Percentiles rank a stretch among this genome's conserved stretches.
phyloP scores from a whole-genome alignment of 352 stramenopile species.

The Phytophthora sp. region DNA sequence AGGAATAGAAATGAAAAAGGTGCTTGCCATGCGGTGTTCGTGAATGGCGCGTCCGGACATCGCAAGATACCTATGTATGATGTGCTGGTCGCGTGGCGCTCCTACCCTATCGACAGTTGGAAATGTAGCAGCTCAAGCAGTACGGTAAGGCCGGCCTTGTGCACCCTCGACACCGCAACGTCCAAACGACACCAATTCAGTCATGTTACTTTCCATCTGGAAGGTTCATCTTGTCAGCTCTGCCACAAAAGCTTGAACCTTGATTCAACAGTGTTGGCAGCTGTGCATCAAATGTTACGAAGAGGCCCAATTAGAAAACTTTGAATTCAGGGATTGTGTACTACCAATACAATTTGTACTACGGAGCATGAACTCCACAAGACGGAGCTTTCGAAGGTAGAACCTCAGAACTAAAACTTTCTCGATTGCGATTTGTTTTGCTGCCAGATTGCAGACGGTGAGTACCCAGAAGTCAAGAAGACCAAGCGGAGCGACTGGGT shows the following conservation, averaged over 20 bases:
- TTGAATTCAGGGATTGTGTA: too few species aligned
- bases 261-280: too few species aligned
- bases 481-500: conserved; percentile 66
- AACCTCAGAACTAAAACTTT: too few species aligned
- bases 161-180: conserved; percentile 3
- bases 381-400: too few species aligned
- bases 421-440: too few species aligned
- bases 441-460: conserved; percentile 75
- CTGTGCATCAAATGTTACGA: too few species aligned
- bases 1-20: background rate
- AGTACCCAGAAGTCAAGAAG: conserved; percentile 66
- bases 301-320: too few species aligned
- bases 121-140: background rate
- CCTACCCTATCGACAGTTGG: background rate
- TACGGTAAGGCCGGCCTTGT: too few species aligned
- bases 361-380: too few species aligned
- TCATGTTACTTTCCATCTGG: conserved; percentile 16
- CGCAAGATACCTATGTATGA: conserved; percentile 20
- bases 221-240: conserved; percentile 16
- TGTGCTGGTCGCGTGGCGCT: conserved; percentile 11
- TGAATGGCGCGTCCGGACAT: conserved; percentile 20
- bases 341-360: too few species aligned
- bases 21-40: conserved; percentile 4
- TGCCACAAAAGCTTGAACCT: too few species aligned
- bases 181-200: background rate